Conservation (phyloP, 352 stramenopile genomes). For the Globisporangium abappressorium region DNA sequence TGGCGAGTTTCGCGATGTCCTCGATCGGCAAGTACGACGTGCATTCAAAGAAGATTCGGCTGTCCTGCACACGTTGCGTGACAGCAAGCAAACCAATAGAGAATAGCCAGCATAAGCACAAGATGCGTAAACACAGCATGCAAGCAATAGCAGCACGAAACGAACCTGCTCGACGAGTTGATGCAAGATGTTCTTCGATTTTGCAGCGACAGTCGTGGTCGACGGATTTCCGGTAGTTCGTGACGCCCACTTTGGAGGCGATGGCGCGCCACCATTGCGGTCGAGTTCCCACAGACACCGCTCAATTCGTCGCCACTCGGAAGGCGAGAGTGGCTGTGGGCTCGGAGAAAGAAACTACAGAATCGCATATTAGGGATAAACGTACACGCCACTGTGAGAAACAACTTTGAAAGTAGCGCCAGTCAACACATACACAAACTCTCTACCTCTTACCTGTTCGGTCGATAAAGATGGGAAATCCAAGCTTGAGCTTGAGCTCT, state of each 20-base stretch:
- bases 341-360: slow-evolving; percentile 2
- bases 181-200: not conserved
- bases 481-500: not conserved
- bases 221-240: not conserved
- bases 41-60: slow-evolving; percentile 35
- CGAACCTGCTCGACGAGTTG: slow-evolving; percentile 2
- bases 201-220: not conserved
- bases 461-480: slow-evolving; percentile 1
- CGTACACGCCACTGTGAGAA: not conserved
- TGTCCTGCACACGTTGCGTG: slow-evolving; percentile 22
- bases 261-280: slow-evolving; percentile 9
- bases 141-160: not conserved
- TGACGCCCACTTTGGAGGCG: slow-evolving; percentile 1
- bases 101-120: not conserved
- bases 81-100: not conserved
- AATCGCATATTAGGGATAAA: not conserved
- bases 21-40: slow-evolving; percentile 41
- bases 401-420: not conserved
- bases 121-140: too few species aligned
- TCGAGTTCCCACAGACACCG: slow-evolving; percentile 63
- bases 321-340: slow-evolving; percentile 18
- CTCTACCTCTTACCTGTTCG: not conserved
- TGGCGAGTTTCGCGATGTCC: slow-evolving; percentile 41
- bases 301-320: slow-evolving; percentile 58
- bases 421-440: not conserved